phyloP scores from a whole-genome alignment of 192 early-diverging fungal genomes.

The Chytriomyces confervae region DNA sequence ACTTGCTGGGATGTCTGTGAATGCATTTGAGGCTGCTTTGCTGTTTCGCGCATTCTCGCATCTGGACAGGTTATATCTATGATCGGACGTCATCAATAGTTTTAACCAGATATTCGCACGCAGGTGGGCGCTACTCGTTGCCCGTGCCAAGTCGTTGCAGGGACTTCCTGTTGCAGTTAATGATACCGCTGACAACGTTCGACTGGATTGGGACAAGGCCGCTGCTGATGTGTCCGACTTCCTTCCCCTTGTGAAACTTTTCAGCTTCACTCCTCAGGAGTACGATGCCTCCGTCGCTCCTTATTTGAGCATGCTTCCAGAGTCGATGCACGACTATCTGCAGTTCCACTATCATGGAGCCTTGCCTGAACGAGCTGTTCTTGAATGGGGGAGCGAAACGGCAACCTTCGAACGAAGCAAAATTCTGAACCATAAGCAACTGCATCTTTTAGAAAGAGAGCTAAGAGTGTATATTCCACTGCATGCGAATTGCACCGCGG shows the following conservation, averaged over 20 bases:
- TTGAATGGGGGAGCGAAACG: not conserved
- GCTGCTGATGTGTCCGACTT: not conserved
- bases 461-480: not conserved
- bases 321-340: not conserved
- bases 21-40: not conserved
- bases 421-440: not conserved
- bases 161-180: not conserved
- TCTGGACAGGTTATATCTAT: not conserved
- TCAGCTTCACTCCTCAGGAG: not conserved
- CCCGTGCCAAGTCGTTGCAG: not conserved
- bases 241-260: not conserved
- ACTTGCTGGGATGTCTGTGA: not conserved
- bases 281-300: not conserved
- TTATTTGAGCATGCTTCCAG: not conserved
- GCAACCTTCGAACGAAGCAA: not conserved
- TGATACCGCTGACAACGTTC: not conserved
- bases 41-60: not conserved
- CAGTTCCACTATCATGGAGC: not conserved
- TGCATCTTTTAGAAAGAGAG: not conserved
- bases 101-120: too few relatives aligned
- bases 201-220: not conserved
- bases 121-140: not conserved
- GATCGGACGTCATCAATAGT: too few relatives aligned
- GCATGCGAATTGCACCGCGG: not conserved
- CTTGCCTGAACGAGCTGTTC: not conserved